Evolutionary conservation across 441 rosid species (phyloP).

Genomic region (Brassica balearica): DNA sequence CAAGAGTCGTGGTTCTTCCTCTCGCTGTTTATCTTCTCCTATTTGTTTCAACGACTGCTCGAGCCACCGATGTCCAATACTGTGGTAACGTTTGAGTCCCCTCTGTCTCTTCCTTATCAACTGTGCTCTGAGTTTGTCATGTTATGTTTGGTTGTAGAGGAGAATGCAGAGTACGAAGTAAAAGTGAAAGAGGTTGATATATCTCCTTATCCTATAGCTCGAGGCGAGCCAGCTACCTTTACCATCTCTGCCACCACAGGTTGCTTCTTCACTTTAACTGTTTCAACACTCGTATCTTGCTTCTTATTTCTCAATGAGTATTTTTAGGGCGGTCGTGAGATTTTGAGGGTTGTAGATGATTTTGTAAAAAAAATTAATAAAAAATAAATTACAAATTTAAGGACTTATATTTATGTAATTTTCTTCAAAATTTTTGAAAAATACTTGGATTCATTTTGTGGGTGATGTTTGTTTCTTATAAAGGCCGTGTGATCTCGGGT

Average conservation of each 20-base stretch:
- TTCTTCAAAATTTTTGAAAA: too few species aligned
- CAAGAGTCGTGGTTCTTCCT: constrained; percentile 28
- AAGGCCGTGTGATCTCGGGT: constrained; percentile 66
- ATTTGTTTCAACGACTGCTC: constrained; percentile 37
- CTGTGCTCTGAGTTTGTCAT: background rate
- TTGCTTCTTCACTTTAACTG: constrained; percentile 21
- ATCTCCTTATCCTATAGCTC: constrained; percentile 72
- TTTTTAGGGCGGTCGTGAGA: background rate
- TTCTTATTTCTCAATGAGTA: background rate
- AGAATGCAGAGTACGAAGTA: constrained; percentile 65
- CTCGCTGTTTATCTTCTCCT: constrained; percentile 32
- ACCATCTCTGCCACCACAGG: constrained; percentile 79
- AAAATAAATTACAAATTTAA: too few species aligned
- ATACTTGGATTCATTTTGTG: background rate
- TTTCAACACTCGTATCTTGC: background rate
- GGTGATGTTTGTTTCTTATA: background rate
- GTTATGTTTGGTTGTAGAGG: constrained; percentile 51
- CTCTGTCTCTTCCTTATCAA: background rate
- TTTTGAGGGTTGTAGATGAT: too few species aligned
- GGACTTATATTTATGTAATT: too few species aligned
- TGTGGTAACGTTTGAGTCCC: constrained; percentile 54
- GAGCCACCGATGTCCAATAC: constrained; percentile 58
- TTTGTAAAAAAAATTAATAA: too few species aligned
- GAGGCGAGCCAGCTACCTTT: constrained; percentile 75
- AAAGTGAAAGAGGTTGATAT: constrained; percentile 73